Evolutionary conservation across 495 filamentous ascomycete species (phyloP).

Genomic region (Aspergillus heteromorphus): DNA sequence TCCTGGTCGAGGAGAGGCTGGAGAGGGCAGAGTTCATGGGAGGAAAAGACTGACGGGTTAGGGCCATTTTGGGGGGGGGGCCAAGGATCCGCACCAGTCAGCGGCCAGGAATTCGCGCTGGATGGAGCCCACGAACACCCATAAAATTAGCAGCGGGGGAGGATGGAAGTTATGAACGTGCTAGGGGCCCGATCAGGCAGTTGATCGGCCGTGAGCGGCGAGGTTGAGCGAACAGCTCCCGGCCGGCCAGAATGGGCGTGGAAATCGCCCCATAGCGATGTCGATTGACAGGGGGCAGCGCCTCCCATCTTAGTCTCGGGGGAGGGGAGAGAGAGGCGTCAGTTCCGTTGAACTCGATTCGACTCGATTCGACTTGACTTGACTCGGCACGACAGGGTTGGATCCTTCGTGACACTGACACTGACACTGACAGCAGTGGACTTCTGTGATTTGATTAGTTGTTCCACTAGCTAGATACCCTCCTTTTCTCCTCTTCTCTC

Average conservation of each 20-base stretch:
- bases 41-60: neutral
- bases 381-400: neutral
- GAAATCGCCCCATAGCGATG: neutral
- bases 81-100: neutral
- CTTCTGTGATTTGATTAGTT: neutral
- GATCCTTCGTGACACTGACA: neutral
- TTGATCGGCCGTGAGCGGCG: conserved; percentile 7
- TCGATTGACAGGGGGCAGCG: neutral
- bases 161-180: neutral
- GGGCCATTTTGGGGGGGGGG: neutral
- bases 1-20: neutral
- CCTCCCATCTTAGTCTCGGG: neutral
- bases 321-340: too few relatives aligned
- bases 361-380: too few relatives aligned
- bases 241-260: neutral
- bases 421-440: too few relatives aligned
- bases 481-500: neutral
- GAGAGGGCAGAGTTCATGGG: neutral
- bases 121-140: conserved; percentile 8
- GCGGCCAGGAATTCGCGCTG: neutral
- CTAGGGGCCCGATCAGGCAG: conserved; percentile 2
- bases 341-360: too few relatives aligned
- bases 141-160: neutral
- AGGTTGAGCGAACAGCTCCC: too few relatives aligned
- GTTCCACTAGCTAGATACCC: neutral